Evolutionary conservation across 2,329 filamentous ascomycete species (phyloP).

Genomic region (Rhinocladiella similis): DNA sequence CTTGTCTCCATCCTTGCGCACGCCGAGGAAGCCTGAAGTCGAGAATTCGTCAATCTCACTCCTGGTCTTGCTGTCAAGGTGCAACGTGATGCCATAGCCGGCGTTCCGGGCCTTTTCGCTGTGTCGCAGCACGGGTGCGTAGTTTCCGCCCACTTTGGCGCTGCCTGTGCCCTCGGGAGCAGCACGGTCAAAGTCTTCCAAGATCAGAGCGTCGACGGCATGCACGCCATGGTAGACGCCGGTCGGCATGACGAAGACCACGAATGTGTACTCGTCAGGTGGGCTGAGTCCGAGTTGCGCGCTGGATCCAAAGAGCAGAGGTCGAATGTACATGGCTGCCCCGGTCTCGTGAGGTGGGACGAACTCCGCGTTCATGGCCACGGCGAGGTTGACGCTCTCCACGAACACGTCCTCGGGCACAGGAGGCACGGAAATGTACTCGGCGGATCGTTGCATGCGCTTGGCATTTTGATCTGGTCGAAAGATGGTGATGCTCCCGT

Average conservation of each 20-base stretch:
- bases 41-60: conserved; percentile 94
- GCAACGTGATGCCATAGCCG: conserved; percentile 91
- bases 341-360: conserved; percentile 88
- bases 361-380: conserved; percentile 83
- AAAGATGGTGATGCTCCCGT: conserved; percentile 77
- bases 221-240: conserved; percentile 90
- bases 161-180: conserved; percentile 88
- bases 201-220: conserved; percentile 81
- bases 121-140: conserved; percentile 85
- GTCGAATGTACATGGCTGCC: conserved; percentile 89
- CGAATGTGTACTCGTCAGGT: conserved; percentile 89
- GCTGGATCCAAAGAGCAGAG: conserved; percentile 81
- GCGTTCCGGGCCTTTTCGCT: conserved; percentile 76
- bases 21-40: conserved; percentile 89
- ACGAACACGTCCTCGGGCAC: conserved; percentile 77
- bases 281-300: conserved; percentile 84
- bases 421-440: conserved; percentile 77
- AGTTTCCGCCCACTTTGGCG: conserved; percentile 96
- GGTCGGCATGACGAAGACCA: conserved; percentile 85
- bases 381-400: conserved; percentile 74
- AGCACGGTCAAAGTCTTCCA: conserved; percentile 90
- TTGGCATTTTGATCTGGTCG: conserved; percentile 80
- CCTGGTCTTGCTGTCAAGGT: conserved; percentile 81
- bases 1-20: conserved; percentile 56
- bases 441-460: conserved; percentile 81